These are phyloP conservation scores for Stylosanthes scabra DNA, from an alignment of 331 rosid genomes.

Conservation along the genomic window DNA sequence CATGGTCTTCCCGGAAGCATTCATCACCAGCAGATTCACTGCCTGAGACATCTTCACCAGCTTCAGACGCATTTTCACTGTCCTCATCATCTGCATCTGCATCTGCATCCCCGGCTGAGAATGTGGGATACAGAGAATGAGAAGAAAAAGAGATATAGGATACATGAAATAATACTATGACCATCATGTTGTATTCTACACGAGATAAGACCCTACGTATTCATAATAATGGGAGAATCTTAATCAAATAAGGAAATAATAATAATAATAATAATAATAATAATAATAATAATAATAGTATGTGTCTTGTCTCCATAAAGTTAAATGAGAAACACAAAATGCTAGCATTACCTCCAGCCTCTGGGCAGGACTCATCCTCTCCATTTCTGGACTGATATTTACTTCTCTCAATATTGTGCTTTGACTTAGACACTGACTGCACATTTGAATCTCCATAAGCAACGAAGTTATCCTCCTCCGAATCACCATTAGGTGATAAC, in stretches of 20 bases:
- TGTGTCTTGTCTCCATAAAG: too few species aligned
- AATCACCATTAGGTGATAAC: conserved; percentile 86
- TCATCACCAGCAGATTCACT: conserved; percentile 98
- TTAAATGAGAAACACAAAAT: too few species aligned
- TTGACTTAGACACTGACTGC: conserved; percentile 55
- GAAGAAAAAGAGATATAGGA: too few species aligned
- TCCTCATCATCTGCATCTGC: conserved; percentile 95
- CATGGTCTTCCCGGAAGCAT: conserved; percentile 86
- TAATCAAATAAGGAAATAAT: too few species aligned
- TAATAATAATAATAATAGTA: too few species aligned
- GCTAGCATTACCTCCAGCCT: conserved; percentile 57
- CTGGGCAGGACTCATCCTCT: conserved; percentile 59
- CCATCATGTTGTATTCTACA: too few species aligned
- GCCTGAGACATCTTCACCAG: conserved; percentile 88
- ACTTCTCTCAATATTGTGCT: conserved; percentile 52
- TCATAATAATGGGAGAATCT: too few species aligned
- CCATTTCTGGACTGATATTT: conserved; percentile 62
- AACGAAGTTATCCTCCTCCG: conserved; percentile 87
- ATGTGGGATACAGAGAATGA: too few species aligned
- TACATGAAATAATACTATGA: too few species aligned
- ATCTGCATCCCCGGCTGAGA: conserved; percentile 51
- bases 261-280: too few species aligned
- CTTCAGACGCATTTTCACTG: conserved; percentile 93
- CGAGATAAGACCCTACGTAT: too few species aligned
- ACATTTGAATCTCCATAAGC: conserved; percentile 59